Evolutionary conservation across 2,329 filamentous ascomycete genomes (phyloP).

Genomic region (Dothideomycetes sp.): DNA sequence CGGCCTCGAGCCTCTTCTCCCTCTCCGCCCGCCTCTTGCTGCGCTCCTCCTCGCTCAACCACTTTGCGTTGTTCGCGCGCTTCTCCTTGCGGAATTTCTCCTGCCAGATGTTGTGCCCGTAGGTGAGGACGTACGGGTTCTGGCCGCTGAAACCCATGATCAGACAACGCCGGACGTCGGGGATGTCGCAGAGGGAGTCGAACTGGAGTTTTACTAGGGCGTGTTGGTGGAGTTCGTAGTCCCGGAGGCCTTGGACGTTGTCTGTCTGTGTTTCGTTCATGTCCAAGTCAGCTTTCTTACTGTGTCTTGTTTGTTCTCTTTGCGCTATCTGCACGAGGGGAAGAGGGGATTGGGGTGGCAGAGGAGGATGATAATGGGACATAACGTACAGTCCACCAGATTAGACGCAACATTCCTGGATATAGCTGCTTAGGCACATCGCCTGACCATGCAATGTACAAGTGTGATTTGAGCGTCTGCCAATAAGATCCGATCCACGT

Average conservation of each 20-base stretch:
- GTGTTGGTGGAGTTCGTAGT: slow-evolving; percentile 11
- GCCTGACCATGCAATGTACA: slow-evolving; percentile 11
- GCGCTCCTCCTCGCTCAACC: slow-evolving; percentile 5
- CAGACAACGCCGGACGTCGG: slow-evolving; percentile 9
- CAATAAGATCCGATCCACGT: slow-evolving; percentile 7
- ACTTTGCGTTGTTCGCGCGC: slow-evolving; percentile 3
- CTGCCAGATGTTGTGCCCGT: slow-evolving; percentile 7
- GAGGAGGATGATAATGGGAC: not conserved
- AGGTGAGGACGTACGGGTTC: slow-evolving; percentile 9
- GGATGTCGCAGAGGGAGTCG: slow-evolving; percentile 9
- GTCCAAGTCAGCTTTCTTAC: not conserved
- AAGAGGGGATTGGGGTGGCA: not conserved
- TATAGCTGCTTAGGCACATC: slow-evolving; percentile 8
- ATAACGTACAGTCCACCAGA: slow-evolving; percentile 10
- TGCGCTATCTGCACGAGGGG: no score
- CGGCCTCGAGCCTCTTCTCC: slow-evolving; percentile 1
- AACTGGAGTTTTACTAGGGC: slow-evolving; percentile 8
- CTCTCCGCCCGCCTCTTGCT: not conserved
- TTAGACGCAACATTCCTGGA: slow-evolving; percentile 8
- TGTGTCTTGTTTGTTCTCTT: not conserved
- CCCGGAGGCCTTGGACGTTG: slow-evolving; percentile 8
- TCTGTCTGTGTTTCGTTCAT: slow-evolving; percentile 7
- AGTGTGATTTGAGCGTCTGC: slow-evolving; percentile 7
- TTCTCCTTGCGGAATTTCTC: slow-evolving; percentile 7
- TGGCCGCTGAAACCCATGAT: slow-evolving; percentile 9